phyloP scores from a whole-genome alignment of 306 rosid species.

The Datisca glomerata region DNA sequence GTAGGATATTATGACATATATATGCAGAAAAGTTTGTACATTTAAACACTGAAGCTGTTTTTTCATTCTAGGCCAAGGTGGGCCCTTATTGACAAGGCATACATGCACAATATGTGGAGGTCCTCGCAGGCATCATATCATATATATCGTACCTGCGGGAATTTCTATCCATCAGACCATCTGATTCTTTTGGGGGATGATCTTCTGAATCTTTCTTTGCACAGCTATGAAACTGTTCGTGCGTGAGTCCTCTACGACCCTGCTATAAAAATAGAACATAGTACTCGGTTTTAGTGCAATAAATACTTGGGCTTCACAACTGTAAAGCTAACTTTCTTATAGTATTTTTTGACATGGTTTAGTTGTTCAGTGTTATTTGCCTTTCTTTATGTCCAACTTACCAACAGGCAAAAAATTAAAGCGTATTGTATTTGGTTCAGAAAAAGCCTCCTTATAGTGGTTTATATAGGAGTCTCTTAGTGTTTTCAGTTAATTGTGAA shows the following conservation, averaged over 20 bases:
- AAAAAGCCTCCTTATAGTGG: no score
- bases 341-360: background rate
- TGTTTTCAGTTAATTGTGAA: no score
- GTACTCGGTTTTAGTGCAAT: background rate
- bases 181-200: slow-evolving; percentile 74
- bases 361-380: no score
- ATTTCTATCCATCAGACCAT: slow-evolving; percentile 61
- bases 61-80: slow-evolving; percentile 80
- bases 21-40: slow-evolving; percentile 4
- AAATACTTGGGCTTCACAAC: background rate
- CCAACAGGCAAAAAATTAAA: no score
- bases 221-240: slow-evolving; percentile 94
- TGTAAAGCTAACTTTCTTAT: background rate
- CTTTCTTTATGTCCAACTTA: no score
- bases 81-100: slow-evolving; percentile 98
- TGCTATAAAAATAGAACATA: slow-evolving; percentile 1
- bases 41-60: slow-evolving; percentile 10
- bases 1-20: slow-evolving; percentile 9
- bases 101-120: slow-evolving; percentile 97
- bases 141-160: slow-evolving; percentile 63
- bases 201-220: slow-evolving; percentile 62
- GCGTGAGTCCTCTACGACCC: slow-evolving; percentile 45
- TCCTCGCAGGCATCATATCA: slow-evolving; percentile 95
- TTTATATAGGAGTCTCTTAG: no score
- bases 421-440: no score